Percentiles rank a stretch among this genome's conserved stretches.
phyloP scores from a whole-genome alignment of 768 basidiomycete species.

The Dendrothele bispora region DNA sequence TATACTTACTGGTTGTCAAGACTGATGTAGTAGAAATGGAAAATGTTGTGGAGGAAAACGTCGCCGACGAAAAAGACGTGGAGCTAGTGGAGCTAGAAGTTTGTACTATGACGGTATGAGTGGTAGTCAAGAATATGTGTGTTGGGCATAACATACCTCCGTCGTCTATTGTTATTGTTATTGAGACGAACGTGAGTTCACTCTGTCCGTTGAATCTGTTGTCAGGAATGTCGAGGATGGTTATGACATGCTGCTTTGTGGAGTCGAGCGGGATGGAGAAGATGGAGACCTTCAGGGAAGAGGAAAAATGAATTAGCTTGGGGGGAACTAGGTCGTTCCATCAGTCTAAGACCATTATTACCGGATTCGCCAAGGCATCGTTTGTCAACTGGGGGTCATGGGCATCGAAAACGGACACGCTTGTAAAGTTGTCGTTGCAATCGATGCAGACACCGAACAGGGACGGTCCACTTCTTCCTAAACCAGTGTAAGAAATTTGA shows the following conservation, averaged over 20 bases:
- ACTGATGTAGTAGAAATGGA: neutral
- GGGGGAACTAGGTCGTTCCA: no score
- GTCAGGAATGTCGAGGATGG: slow-evolving; percentile 24
- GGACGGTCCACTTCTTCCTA: slow-evolving; percentile 20
- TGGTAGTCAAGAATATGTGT: neutral
- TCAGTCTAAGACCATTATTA: slow-evolving; percentile 12
- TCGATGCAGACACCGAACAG: slow-evolving; percentile 30
- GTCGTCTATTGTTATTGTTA: slow-evolving; percentile 17
- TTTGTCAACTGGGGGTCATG: slow-evolving; percentile 16
- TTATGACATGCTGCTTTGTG: slow-evolving; percentile 18
- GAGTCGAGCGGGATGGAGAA: slow-evolving; percentile 28
- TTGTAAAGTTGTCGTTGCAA: slow-evolving; percentile 14
- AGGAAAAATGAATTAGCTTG: neutral
- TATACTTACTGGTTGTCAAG: neutral
- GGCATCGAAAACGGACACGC: slow-evolving; percentile 18
- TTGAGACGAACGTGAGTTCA: slow-evolving; percentile 24
- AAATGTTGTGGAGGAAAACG: neutral
- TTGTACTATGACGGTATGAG: neutral
- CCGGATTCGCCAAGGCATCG: slow-evolving; percentile 17
- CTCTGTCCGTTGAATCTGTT: slow-evolving; percentile 14
- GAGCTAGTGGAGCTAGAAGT: neutral
- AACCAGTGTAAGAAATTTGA: slow-evolving; percentile 27
- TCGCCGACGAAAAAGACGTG: neutral
- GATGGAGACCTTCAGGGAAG: slow-evolving; percentile 7
- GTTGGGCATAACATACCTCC: neutral